These are phyloP conservation scores for Elymus sibiricus DNA, from an alignment of 176 grass and related monocot species.

Conservation along the genomic window DNA sequence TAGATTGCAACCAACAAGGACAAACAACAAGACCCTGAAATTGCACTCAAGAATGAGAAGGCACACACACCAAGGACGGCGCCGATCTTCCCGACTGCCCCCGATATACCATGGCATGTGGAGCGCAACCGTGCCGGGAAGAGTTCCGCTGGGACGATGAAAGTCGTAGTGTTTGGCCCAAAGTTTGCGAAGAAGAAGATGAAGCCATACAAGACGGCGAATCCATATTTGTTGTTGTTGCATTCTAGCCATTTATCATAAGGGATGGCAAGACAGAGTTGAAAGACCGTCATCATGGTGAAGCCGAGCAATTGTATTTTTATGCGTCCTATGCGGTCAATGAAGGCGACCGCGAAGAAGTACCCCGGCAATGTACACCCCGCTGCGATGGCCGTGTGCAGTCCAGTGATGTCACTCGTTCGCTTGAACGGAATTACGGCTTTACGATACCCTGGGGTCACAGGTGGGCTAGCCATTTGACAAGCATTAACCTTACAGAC, in stretches of 20 bases:
- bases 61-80: constrained; percentile 23
- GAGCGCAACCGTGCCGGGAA: constrained; percentile 56
- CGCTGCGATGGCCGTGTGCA: constrained; percentile 32
- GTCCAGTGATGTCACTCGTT: background rate
- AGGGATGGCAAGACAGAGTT: constrained; percentile 55
- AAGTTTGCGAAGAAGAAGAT: constrained; percentile 83
- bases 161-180: constrained; percentile 63
- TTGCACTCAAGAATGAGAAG: background rate
- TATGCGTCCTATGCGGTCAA: constrained; percentile 46
- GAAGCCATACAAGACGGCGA: constrained; percentile 48
- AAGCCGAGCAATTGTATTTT: constrained; percentile 48
- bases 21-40: background rate
- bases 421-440: background rate
- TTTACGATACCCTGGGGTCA: background rate
- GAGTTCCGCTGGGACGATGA: constrained; percentile 52
- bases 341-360: constrained; percentile 61
- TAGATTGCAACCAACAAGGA: constrained; percentile 33
- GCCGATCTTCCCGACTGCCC: constrained; percentile 40
- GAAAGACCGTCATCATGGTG: constrained; percentile 59
- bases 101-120: constrained; percentile 59
- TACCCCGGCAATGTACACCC: constrained; percentile 46
- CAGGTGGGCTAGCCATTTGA: no score
- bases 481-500: no score
- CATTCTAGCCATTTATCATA: constrained; percentile 42
- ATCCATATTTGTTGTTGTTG: constrained; percentile 32